Percentiles rank a stretch among this genome's conserved stretches.
Conservation (phyloP, 176 grass and related monocot genomes). For the Thinopyrum elongatum region DNA sequence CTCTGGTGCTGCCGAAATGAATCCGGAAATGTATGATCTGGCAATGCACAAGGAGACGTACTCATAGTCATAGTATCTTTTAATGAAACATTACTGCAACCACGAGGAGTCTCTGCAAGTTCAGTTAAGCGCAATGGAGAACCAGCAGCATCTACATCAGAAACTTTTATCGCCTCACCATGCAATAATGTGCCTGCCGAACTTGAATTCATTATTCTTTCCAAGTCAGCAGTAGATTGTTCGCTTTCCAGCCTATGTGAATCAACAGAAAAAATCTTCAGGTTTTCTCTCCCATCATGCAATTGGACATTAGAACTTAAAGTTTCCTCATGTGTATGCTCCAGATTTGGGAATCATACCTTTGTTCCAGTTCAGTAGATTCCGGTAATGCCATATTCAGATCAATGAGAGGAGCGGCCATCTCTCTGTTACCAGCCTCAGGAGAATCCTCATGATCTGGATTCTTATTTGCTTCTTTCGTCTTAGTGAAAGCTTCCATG, state of each 20-base stretch:
- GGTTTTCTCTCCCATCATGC: constrained; percentile 20
- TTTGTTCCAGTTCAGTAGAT: constrained; percentile 20
- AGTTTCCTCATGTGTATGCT: constrained; percentile 4
- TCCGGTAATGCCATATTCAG: constrained; percentile 36
- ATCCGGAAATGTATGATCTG: not conserved
- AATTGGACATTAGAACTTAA: constrained; percentile 7
- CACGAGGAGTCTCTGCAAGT: constrained; percentile 3
- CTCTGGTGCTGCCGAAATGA: constrained; percentile 30
- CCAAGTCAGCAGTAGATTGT: constrained; percentile 9
- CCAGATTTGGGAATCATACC: constrained; percentile 3
- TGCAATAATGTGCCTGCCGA: not conserved
- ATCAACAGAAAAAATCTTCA: not conserved
- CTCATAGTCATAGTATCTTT: constrained; percentile 25
- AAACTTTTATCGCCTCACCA: not conserved
- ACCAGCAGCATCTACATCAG: not conserved
- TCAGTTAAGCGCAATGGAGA: constrained; percentile 26
- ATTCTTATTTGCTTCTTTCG: constrained; percentile 9
- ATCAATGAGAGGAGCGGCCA: constrained; percentile 37
- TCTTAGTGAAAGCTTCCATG: not conserved
- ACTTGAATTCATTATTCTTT: not conserved
- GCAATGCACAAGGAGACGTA: constrained; percentile 4
- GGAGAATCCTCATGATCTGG: not conserved
- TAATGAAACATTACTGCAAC: not conserved
- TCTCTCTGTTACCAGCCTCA: constrained; percentile 22
- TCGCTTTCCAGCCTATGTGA: constrained; percentile 3